These are phyloP conservation scores for Salix exigua DNA, from an alignment of 345 rosid species.

Conservation along the genomic window DNA sequence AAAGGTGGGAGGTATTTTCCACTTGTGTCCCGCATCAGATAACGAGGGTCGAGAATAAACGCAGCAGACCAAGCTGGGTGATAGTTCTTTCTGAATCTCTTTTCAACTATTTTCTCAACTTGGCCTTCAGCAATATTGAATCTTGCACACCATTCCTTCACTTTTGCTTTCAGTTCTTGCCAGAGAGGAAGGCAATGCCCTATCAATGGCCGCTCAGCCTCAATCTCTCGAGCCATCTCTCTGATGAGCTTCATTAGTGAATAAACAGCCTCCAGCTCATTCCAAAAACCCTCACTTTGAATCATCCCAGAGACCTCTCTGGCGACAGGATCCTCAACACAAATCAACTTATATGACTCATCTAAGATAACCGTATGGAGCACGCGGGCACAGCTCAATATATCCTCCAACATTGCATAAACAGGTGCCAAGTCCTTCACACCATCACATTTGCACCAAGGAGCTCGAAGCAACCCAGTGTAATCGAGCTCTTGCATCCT, in stretches of 20 bases:
- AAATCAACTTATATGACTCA: conserved; percentile 35
- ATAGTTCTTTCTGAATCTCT: conserved; percentile 51
- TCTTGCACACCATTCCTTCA: conserved; percentile 51
- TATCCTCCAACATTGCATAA: conserved; percentile 45
- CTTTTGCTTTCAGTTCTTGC: conserved; percentile 49
- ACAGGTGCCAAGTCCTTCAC: conserved; percentile 25
- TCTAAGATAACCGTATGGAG: conserved; percentile 45
- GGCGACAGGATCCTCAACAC: conserved; percentile 39
- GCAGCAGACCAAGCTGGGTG: conserved; percentile 64
- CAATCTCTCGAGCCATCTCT: conserved; percentile 48
- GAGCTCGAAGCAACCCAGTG: conserved; percentile 39
- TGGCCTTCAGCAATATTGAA: conserved; percentile 37
- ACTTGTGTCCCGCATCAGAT: conserved; percentile 36
- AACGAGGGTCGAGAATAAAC: conserved; percentile 53
- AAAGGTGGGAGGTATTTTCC: conserved; percentile 60
- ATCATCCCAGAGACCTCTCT: conserved; percentile 40
- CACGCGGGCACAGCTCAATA: conserved; percentile 39
- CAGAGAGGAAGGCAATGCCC: conserved; percentile 59
- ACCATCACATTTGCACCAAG: conserved; percentile 37
- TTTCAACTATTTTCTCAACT: conserved; percentile 48
- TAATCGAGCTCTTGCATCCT: conserved; percentile 41
- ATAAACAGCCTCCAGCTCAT: conserved; percentile 48
- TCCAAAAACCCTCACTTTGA: conserved; percentile 49
- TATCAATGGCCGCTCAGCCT: conserved; percentile 43
- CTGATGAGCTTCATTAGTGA: conserved; percentile 45